A percentile compares a stretch with the other conserved stretches of the same genome.
These are phyloP conservation scores for Paramecium tetraurelia DNA, from an alignment of 73 alveolate genomes.

Conservation along the genomic window DNA sequence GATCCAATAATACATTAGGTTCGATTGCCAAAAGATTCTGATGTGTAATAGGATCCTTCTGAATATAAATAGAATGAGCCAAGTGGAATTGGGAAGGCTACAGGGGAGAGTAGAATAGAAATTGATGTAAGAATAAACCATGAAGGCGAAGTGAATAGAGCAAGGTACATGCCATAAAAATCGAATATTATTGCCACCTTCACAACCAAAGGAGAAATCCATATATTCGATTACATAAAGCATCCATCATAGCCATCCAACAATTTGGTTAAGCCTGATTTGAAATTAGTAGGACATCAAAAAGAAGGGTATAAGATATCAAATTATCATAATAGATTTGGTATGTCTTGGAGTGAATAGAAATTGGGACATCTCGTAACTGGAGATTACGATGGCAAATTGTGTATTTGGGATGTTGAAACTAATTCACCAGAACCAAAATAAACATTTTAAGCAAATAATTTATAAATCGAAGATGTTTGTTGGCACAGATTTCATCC, in stretches of 20 bases:
- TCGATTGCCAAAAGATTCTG: conserved; percentile 83
- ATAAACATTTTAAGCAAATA: conserved; percentile 70
- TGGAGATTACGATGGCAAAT: conserved; percentile 91
- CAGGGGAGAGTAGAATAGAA: conserved; percentile 82
- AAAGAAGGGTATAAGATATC: conserved; percentile 85
- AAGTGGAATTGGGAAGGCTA: conserved; percentile 79
- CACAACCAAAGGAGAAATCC: conserved; percentile 90
- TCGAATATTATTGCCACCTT: conserved; percentile 93
- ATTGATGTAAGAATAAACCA: conserved; percentile 91
- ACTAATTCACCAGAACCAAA: conserved; percentile 66
- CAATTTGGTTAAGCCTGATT: conserved; percentile 85
- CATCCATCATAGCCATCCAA: conserved; percentile 88
- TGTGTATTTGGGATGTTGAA: conserved; percentile 93
- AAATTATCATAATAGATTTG: not conserved
- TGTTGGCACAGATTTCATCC: conserved; percentile 85
- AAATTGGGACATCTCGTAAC: conserved; percentile 80
- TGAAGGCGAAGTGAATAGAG: conserved; percentile 96
- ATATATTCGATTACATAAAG: conserved; percentile 89
- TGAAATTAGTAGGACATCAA: conserved; percentile 87
- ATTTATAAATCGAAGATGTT: conserved; percentile 95
- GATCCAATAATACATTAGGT: not conserved
- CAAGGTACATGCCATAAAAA: conserved; percentile 96
- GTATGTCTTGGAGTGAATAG: conserved; percentile 26
- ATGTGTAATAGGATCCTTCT: conserved; percentile 73
- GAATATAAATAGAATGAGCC: conserved; percentile 78